Percentiles rank a stretch among this genome's conserved stretches.
These are phyloP conservation scores for Nemania serpens DNA, from an alignment of 2,329 filamentous ascomycete species.

Conservation along the genomic window DNA sequence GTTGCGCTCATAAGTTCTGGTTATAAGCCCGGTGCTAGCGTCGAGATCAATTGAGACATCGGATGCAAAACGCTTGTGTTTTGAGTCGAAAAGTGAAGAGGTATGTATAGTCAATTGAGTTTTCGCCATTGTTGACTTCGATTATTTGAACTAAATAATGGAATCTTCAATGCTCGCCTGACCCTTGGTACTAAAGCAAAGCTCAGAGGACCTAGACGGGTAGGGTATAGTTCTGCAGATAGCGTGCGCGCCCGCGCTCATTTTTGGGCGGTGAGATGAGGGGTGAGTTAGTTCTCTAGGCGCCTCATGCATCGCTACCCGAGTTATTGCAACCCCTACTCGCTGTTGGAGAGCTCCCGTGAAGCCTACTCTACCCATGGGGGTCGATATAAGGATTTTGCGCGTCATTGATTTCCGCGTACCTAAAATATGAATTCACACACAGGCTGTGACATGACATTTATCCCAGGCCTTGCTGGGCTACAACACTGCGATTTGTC, in stretches of 20 bases:
- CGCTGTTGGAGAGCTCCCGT: no score
- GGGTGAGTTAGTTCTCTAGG: neutral
- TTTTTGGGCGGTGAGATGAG: constrained; percentile 6
- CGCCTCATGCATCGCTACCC: neutral
- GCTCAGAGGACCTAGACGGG: neutral
- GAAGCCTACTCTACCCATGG: no score
- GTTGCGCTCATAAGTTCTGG: constrained; percentile 28
- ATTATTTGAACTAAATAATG: neutral
- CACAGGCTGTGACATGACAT: no score
- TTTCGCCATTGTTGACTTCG: constrained; percentile 3
- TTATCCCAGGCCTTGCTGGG: no score
- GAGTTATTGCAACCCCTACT: neutral
- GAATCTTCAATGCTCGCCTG: no score
- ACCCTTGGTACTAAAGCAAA: no score
- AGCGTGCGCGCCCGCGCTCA: neutral
- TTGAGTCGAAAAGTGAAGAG: constrained; percentile 37
- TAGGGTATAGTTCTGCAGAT: neutral
- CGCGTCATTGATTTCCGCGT: no score
- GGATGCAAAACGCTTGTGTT: constrained; percentile 31
- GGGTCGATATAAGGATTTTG: no score
- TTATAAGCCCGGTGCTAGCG: constrained; percentile 34
- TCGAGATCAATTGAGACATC: constrained; percentile 33
- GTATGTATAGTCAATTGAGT: constrained; percentile 32
- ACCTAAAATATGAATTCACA: no score
- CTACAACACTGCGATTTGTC: no score